Evolutionary conservation across 768 basidiomycete genomes (phyloP).

Genomic region (Kwoniella europaea): DNA sequence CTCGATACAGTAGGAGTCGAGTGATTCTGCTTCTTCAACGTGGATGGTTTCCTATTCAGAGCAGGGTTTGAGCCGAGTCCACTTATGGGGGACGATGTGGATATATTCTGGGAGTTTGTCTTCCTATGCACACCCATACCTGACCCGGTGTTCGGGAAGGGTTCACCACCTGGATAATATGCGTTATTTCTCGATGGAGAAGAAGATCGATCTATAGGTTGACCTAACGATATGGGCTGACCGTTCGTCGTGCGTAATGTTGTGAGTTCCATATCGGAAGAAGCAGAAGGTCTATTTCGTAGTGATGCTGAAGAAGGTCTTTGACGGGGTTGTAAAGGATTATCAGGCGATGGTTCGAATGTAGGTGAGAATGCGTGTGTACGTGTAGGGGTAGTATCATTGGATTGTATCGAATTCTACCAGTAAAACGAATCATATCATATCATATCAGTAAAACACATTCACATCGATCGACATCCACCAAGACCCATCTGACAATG

Average conservation of each 20-base stretch:
- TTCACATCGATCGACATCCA: not conserved
- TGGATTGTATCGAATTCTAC: not conserved
- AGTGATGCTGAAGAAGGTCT: slow-evolving; percentile 17
- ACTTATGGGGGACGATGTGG: not conserved
- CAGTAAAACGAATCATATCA: not conserved
- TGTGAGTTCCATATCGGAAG: slow-evolving; percentile 7
- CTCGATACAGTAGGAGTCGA: slow-evolving; percentile 8
- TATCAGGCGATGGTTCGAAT: slow-evolving; percentile 47
- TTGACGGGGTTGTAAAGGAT: slow-evolving; percentile 28
- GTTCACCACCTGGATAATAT: slow-evolving; percentile 18
- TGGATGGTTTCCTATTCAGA: slow-evolving; percentile 6
- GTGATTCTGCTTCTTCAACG: slow-evolving; percentile 2
- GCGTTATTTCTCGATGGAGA: slow-evolving; percentile 7
- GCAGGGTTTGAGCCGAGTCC: not conserved
- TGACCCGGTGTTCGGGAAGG: not conserved
- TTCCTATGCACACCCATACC: not conserved
- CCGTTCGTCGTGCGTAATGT: slow-evolving; percentile 17
- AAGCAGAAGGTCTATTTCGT: slow-evolving; percentile 9
- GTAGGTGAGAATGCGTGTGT: slow-evolving; percentile 40
- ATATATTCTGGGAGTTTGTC: not conserved
- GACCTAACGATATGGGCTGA: slow-evolving; percentile 3
- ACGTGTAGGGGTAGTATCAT: slow-evolving; percentile 13
- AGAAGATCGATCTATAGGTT: not conserved
- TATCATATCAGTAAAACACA: not conserved
- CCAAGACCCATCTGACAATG: not conserved